phyloP scores from a whole-genome alignment of 257 asterid genomes.

The Salvia rosmarinus region DNA sequence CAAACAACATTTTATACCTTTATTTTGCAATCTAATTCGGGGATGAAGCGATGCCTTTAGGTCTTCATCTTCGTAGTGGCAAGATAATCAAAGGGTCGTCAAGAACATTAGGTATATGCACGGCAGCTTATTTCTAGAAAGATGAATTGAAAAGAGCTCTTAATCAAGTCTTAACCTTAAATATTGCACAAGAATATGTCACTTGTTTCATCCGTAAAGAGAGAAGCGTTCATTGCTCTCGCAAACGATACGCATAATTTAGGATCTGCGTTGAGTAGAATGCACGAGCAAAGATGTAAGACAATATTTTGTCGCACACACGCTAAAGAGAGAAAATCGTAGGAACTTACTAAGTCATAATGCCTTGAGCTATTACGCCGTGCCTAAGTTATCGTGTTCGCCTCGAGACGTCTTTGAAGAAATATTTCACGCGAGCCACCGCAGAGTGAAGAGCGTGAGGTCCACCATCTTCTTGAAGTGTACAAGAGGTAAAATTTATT shows the following conservation, averaged over 20 bases:
- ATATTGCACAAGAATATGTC: slow-evolving; percentile 87
- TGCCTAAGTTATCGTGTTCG: slow-evolving; percentile 78
- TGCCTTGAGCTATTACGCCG: slow-evolving; percentile 83
- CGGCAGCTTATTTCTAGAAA: background rate
- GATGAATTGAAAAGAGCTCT: background rate
- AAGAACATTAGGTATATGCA: background rate
- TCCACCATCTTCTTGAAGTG: slow-evolving; percentile 87
- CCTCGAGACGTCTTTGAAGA: slow-evolving; percentile 67
- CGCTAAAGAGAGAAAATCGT: too few relatives aligned
- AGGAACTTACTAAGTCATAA: slow-evolving; percentile 77
- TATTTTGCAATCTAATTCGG: too few relatives aligned
- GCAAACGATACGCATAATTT: slow-evolving; percentile 19
- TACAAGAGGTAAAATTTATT: background rate
- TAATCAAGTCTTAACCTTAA: slow-evolving; percentile 78
- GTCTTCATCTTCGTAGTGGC: slow-evolving; percentile 75
- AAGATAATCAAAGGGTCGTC: slow-evolving; percentile 6
- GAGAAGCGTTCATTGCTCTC: slow-evolving; percentile 91
- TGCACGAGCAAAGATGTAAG: background rate
- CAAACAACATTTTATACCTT: too few relatives aligned
- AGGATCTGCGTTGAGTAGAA: slow-evolving; percentile 7
- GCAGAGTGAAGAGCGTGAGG: slow-evolving; percentile 76
- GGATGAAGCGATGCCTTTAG: too few relatives aligned
- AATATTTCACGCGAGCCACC: slow-evolving; percentile 77
- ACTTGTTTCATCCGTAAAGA: slow-evolving; percentile 76
- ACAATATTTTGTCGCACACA: background rate